These are phyloP conservation scores for Mycena polygramma DNA, from an alignment of 768 basidiomycete genomes.

Conservation along the genomic window DNA sequence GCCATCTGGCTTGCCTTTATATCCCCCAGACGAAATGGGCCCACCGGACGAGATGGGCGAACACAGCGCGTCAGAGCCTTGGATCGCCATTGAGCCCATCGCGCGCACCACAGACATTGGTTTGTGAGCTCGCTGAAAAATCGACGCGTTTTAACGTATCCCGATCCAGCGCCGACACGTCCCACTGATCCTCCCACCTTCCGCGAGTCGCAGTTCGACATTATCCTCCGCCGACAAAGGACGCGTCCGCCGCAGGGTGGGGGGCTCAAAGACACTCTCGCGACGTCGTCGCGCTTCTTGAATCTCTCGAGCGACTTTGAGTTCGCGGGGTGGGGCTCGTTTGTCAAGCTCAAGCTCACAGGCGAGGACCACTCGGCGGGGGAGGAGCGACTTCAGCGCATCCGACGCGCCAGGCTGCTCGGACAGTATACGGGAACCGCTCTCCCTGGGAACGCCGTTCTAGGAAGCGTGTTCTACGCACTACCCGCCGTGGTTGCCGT, in stretches of 20 bases:
- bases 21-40: constrained; percentile 17
- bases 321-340: constrained; percentile 80
- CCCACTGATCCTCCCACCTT: constrained; percentile 57
- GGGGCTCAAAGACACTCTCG: constrained; percentile 51
- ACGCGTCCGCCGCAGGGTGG: constrained; percentile 60
- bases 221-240: constrained; percentile 73
- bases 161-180: not conserved
- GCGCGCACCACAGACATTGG: constrained; percentile 7
- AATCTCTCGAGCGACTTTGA: constrained; percentile 75
- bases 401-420: constrained; percentile 56
- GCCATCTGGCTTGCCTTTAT: not conserved
- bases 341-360: constrained; percentile 60
- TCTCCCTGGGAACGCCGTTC: constrained; percentile 74
- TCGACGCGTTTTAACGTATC: not conserved
- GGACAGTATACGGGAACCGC: constrained; percentile 77
- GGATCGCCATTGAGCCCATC: constrained; percentile 37
- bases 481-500: constrained; percentile 74
- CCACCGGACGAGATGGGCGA: constrained; percentile 11
- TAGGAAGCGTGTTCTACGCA: constrained; percentile 79
- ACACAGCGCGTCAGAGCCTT: constrained; percentile 9
- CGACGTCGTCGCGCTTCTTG: constrained; percentile 70
- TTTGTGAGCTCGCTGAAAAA: not conserved
- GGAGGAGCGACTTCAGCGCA: constrained; percentile 44
- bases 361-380: constrained; percentile 56
- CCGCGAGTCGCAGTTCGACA: constrained; percentile 62